A percentile compares a stretch with the other conserved stretches of the same genome.
These are phyloP conservation scores for Sanghuangporus baumii DNA, from an alignment of 1,284 basidiomycete genomes.

Conservation along the genomic window DNA sequence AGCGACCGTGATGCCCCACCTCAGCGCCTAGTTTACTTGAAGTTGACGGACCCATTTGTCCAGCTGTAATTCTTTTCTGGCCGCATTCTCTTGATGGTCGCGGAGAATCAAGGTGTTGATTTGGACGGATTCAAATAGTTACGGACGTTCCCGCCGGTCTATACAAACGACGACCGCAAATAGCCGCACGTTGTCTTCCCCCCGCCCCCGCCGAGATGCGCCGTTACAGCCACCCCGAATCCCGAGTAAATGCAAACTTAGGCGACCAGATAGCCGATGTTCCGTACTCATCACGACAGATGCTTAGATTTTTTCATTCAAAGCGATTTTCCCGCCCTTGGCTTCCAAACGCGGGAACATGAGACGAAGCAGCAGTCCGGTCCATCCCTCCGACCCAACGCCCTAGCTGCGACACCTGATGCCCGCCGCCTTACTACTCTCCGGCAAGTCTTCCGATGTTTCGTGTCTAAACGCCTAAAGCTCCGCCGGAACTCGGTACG, in stretches of 20 bases:
- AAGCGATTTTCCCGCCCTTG: background rate
- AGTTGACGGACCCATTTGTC: too few relatives aligned
- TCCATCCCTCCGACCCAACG: background rate
- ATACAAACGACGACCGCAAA: too few relatives aligned
- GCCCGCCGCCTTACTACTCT: background rate
- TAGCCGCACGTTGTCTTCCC: too few relatives aligned
- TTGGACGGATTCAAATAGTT: too few relatives aligned
- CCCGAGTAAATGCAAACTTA: background rate
- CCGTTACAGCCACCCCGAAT: background rate
- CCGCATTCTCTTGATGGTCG: too few relatives aligned
- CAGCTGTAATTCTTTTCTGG: too few relatives aligned
- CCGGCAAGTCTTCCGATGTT: background rate
- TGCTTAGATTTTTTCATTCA: background rate
- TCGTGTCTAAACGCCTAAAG: background rate
- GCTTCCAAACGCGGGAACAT: background rate
- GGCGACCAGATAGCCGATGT: background rate
- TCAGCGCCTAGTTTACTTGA: too few relatives aligned
- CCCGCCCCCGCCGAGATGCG: too few relatives aligned
- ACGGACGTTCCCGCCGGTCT: too few relatives aligned
- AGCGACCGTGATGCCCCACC: too few relatives aligned
- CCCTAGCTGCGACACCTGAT: background rate
- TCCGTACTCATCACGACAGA: background rate
- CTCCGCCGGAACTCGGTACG: background rate
- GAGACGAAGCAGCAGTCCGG: background rate
- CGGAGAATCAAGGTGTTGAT: too few relatives aligned